These are phyloP conservation scores for Talaromyces sp. DNA, from an alignment of 2,329 filamentous ascomycete genomes.

Conservation along the genomic window DNA sequence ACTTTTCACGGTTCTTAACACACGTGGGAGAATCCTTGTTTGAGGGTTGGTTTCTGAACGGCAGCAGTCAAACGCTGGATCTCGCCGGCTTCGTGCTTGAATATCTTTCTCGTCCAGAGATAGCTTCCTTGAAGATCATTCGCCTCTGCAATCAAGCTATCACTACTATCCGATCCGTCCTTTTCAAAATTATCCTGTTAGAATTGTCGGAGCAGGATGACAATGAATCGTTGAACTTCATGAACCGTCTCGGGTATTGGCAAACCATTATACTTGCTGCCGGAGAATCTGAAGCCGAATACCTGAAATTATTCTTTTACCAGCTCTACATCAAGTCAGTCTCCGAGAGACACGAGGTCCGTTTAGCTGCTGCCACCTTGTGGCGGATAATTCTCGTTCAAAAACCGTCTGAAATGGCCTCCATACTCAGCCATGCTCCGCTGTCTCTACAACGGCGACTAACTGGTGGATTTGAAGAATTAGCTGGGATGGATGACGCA, in stretches of 20 bases:
- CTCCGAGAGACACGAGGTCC: constrained; percentile 65
- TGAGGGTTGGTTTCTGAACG: constrained; percentile 94
- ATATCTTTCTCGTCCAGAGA: constrained; percentile 80
- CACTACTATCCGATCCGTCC: constrained; percentile 69
- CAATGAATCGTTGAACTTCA: constrained; percentile 65
- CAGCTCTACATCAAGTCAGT: constrained; percentile 87
- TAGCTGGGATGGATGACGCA: constrained; percentile 85
- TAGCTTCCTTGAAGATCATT: constrained; percentile 79
- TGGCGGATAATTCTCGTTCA: constrained; percentile 93
- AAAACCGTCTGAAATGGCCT: constrained; percentile 77
- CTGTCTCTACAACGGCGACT: constrained; percentile 69
- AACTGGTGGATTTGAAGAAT: constrained; percentile 73
- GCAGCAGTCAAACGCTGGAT: constrained; percentile 78
- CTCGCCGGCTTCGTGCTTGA: constrained; percentile 83
- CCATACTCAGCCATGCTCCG: constrained; percentile 70
- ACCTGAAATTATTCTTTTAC: constrained; percentile 84
- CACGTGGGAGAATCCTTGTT: constrained; percentile 89
- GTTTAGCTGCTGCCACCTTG: constrained; percentile 74
- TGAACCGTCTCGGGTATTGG: constrained; percentile 91
- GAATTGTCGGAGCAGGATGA: constrained; percentile 81
- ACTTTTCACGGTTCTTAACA: constrained; percentile 74
- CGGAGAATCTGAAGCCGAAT: constrained; percentile 74
- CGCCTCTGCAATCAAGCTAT: constrained; percentile 87
- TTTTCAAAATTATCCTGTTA: constrained; percentile 76
- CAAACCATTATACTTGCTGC: constrained; percentile 83